These are phyloP conservation scores for Penicillium tannophilum DNA, from an alignment of 495 filamentous ascomycete species.

Conservation along the genomic window DNA sequence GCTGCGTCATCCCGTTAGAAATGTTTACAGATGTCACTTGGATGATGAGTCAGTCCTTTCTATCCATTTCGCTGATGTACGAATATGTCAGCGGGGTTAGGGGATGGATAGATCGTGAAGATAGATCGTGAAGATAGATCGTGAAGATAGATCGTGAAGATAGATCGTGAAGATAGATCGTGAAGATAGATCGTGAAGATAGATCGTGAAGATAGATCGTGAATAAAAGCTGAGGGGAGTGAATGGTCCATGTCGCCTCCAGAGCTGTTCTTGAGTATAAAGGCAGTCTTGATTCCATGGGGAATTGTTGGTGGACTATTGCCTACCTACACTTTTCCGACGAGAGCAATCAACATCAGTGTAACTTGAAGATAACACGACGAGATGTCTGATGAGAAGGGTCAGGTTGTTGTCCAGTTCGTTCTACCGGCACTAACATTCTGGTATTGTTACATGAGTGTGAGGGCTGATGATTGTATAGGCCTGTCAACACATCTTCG, in stretches of 20 bases:
- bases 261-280: background rate
- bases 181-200: background rate
- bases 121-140: background rate
- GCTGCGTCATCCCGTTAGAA: conserved; percentile 9
- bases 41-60: background rate
- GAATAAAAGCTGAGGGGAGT: background rate
- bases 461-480: conserved; percentile 1
- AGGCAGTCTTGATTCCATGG: background rate
- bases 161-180: no score
- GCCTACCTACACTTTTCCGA: no score
- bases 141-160: background rate
- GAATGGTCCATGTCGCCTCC: background rate
- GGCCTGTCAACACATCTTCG: background rate
- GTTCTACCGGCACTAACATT: background rate
- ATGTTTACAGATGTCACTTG: conserved; percentile 1
- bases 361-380: background rate
- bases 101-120: background rate
- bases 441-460: background rate
- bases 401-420: background rate
- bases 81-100: background rate
- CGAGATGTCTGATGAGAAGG: background rate
- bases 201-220: background rate
- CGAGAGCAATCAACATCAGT: background rate
- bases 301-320: no score
- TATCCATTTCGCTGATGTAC: conserved; percentile 1